Evolutionary conservation across 345 rosid species (phyloP).

Genomic region (Syzygium oleosum): DNA sequence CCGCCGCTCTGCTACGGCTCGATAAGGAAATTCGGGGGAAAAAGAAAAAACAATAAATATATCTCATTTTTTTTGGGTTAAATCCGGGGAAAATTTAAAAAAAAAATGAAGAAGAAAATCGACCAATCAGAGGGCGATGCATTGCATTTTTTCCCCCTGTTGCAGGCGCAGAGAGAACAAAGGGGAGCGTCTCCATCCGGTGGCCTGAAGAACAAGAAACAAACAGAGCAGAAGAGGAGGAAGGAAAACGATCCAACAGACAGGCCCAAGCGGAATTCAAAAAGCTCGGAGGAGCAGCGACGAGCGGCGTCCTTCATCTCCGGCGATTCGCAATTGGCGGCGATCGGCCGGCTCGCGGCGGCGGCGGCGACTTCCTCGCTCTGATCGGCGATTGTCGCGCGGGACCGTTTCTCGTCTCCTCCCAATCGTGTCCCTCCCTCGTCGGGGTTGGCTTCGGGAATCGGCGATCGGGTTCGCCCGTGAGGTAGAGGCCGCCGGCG

Average conservation of each 20-base stretch:
- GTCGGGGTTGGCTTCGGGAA: neutral
- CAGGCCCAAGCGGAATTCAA: neutral
- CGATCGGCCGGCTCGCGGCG: neutral
- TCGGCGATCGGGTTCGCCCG: neutral
- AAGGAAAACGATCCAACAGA: neutral
- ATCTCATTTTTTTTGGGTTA: neutral
- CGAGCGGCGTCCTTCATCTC: neutral
- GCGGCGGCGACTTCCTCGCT: neutral
- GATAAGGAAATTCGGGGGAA: neutral
- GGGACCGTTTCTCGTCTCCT: neutral
- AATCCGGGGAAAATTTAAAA: neutral
- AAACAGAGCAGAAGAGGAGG: neutral
- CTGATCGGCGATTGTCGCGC: neutral
- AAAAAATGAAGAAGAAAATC: neutral
- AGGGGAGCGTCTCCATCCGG: neutral
- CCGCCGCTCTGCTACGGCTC: neutral
- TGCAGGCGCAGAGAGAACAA: neutral
- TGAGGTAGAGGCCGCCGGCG: neutral
- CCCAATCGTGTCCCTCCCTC: neutral
- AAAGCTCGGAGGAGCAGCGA: neutral
- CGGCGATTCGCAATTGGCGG: neutral
- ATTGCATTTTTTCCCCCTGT: no score
- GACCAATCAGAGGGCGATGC: no score
- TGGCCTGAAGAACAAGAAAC: neutral
- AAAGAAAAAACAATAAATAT: neutral